These are phyloP conservation scores for Chlamydomonas schloesseri DNA, from an alignment of 139 green algal species.

Conservation along the genomic window DNA sequence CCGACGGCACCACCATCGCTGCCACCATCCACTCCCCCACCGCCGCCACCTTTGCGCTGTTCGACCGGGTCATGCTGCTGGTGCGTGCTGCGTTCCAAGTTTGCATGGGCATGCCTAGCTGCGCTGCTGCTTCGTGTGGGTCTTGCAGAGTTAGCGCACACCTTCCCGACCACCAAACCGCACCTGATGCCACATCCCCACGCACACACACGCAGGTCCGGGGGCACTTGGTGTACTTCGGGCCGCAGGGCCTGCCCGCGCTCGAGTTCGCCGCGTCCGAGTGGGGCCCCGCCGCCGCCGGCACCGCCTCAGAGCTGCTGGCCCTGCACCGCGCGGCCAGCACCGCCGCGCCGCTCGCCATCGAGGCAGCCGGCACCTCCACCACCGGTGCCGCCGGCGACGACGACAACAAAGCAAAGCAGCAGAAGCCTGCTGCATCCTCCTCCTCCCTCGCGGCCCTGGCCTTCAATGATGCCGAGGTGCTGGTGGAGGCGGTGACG, in stretches of 20 bases:
- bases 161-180: no score
- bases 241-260: constrained; percentile 28
- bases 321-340: constrained; percentile 7
- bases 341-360: neutral
- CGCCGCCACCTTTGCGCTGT: constrained; percentile 78
- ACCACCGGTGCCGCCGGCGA: neutral
- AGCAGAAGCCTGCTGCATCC: neutral
- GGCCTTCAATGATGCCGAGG: constrained; percentile 30
- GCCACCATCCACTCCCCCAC: constrained; percentile 84
- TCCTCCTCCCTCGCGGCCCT: neutral
- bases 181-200: no score
- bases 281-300: constrained; percentile 32
- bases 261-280: constrained; percentile 17
- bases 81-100: constrained; percentile 55
- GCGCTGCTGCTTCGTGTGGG: no score
- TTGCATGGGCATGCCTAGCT: no score
- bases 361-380: neutral
- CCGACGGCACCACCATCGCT: constrained; percentile 72
- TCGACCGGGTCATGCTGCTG: constrained; percentile 71
- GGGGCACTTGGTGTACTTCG: constrained; percentile 70
- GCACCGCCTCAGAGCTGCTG: neutral
- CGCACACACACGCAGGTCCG: constrained; percentile 10
- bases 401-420: neutral
- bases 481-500: constrained; percentile 40
- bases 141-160: no score